Base-by-base conservation (phyloP, 257 asterid species). In the Gentiana straminea region DNA sequence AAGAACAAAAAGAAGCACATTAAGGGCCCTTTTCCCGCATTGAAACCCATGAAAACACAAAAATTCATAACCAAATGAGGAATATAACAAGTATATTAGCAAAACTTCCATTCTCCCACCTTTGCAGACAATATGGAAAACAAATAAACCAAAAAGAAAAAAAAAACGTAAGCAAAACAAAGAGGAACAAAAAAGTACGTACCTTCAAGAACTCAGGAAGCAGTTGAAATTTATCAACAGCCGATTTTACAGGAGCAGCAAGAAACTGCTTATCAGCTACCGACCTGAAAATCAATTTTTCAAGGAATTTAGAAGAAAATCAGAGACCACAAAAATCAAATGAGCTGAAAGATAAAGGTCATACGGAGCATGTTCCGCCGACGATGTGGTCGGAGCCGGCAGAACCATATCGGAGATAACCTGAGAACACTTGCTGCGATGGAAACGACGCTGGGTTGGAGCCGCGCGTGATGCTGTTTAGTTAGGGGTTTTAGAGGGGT, bases 171-270 rank as follows among this genome's bases (percentile, higher is more conserved):
- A 24, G 24, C 24, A 24, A 24, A 24, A 24, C 24, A 24, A 24
- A 24, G 24, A 13, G 24, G 10, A 32, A 15, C 8, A 9, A 5
- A 5, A 13, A 13, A 57, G 4, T 12, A 49, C 32, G 7, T 59
- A 80, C 96, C 92, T 91, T 91, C 49, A 91, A 66, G 63, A 82
- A 91, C 63, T 86, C 96, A 0, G 95, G 96, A 49, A 91, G 66
- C n/a, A 91, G 69, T 33, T 82, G 92, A 73, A 47, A 91, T 74
- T 91, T 91, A 64, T 81, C 89, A 6, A 91, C 96, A 1, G 83
- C 68, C 35, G 57, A 73, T 74, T 82, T 84, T 48, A 81, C 75
- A 0, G 92, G 87, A 8, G 94, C 83, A 15, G 89, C 75, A n/a
- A 82, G 88, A 13, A 71, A 64, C 44, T 39, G 74, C 73, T 80